Percentiles rank a stretch among this genome's conserved stretches.
phyloP scores from a whole-genome alignment of 257 asterid genomes.

The Solanum bulbocastanum region DNA sequence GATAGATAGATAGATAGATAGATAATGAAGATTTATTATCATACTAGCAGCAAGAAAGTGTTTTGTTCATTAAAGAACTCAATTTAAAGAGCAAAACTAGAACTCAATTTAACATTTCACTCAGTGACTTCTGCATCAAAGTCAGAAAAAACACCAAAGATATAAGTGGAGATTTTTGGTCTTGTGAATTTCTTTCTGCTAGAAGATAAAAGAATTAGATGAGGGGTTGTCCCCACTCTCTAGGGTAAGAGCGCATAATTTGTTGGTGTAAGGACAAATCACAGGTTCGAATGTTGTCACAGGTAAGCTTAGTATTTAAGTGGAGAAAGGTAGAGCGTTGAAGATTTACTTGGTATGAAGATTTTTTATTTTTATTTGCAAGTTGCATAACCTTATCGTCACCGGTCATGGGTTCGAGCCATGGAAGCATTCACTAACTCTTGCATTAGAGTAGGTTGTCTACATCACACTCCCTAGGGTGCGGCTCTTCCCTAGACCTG shows the following conservation, averaged over 20 bases:
- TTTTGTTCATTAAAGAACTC: not conserved
- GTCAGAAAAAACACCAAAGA: not conserved
- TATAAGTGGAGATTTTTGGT: not conserved
- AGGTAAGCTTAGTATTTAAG: not conserved
- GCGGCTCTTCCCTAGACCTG: not conserved
- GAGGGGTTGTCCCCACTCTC: not conserved
- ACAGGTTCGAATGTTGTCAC: not conserved
- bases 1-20: no score
- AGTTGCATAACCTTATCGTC: not conserved
- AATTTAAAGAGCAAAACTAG: not conserved
- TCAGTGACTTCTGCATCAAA: not conserved
- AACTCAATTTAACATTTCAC: not conserved
- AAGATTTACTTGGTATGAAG: no score
- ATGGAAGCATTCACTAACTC: not conserved
- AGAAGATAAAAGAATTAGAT: not conserved
- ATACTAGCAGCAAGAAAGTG: not conserved
- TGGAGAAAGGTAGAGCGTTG: no score
- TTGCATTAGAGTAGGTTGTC: not conserved
- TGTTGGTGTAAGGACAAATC: not conserved
- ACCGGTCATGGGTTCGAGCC: not conserved
- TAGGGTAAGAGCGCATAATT: not conserved
- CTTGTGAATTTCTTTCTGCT: not conserved
- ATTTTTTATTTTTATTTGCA: not conserved
- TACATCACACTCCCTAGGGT: not conserved
- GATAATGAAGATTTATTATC: not conserved